These are phyloP conservation scores for Lomentospora prolificans DNA, from an alignment of 2,329 filamentous ascomycete genomes.

Conservation along the genomic window DNA sequence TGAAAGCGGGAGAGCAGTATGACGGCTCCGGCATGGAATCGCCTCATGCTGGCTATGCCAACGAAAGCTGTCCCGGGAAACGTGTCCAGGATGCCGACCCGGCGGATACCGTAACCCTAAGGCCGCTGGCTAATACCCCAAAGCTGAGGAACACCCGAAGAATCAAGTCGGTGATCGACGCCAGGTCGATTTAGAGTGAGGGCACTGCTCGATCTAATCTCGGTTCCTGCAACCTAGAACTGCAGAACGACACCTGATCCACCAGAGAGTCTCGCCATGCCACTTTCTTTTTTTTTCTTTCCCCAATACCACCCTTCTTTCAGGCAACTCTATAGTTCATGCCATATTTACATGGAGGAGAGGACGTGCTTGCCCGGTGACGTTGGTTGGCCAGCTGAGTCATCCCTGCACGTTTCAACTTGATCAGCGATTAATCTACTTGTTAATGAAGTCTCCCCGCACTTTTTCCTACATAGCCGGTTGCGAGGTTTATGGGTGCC, in stretches of 20 bases:
- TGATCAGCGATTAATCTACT: neutral
- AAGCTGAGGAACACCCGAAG: no score
- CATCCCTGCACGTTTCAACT: slow-evolving; percentile 1
- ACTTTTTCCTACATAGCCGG: neutral
- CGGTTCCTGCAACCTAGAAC: neutral
- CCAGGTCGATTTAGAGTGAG: neutral
- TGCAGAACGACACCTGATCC: neutral
- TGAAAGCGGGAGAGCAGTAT: no score
- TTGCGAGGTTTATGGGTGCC: neutral
- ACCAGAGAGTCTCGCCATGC: neutral
- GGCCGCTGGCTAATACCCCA: no score
- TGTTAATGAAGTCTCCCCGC: neutral
- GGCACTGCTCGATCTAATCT: neutral
- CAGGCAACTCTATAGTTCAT: no score
- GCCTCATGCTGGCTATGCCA: no score
- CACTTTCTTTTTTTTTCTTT: neutral
- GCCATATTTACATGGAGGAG: neutral
- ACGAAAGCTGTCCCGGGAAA: no score
- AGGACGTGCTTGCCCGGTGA: neutral
- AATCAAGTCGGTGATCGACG: neutral
- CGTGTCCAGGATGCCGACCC: no score
- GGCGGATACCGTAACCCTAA: no score
- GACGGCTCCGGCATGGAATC: no score
- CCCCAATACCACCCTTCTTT: no score
- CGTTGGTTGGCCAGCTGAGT: neutral